Base-by-base conservation (phyloP, 140 eudicot genomes). In the Senecio squalidus region DNA sequence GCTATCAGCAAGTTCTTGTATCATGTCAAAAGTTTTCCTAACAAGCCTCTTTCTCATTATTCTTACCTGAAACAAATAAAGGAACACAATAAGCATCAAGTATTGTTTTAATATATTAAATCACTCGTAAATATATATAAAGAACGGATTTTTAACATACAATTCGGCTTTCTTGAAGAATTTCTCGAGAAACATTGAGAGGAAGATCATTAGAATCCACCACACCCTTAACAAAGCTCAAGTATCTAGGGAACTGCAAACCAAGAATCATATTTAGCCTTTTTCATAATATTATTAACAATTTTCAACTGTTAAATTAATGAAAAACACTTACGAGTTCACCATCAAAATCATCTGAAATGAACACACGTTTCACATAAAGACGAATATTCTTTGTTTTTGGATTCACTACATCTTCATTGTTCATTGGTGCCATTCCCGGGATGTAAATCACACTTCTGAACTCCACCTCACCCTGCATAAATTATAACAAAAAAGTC, bases 281-380 rank as follows among this genome's bases (percentile, higher is more conserved):
- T 47, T 9, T 15, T 60, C 29, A n/a, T 5, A 5, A 7, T 10
- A 17, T 1, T 3, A 9, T 11, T 5, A 2, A 9, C 11, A 1
- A 51, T 15, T 6, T 48, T 48, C 10, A 28, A 3, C 0, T 15
- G 62, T 30, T 27, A 16, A 24, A 33, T n/a, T 30, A 17, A 40
- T 18, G 2, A 58, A 16, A 48, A 65, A 24, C 40, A 68, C 82
- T 76, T 61, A 92, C 98, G 84, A 92, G 65, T 80, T 92, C 98
- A 50, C 98, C 98, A 68, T 92, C 98, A 84, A 92, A 92, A 82
- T 92, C 98, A 71, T 92, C 98, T 48, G 98, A 92, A 73, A 87
- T 92, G 60, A 92, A 92, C 1, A 92, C 98, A 41, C 96, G 98
- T 56, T 92, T 92, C 75, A 92, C 98, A 40, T 87, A 82, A 29